Evolutionary conservation across 2,329 filamentous ascomycete species (phyloP).

Genomic region (Monascus ruber): DNA sequence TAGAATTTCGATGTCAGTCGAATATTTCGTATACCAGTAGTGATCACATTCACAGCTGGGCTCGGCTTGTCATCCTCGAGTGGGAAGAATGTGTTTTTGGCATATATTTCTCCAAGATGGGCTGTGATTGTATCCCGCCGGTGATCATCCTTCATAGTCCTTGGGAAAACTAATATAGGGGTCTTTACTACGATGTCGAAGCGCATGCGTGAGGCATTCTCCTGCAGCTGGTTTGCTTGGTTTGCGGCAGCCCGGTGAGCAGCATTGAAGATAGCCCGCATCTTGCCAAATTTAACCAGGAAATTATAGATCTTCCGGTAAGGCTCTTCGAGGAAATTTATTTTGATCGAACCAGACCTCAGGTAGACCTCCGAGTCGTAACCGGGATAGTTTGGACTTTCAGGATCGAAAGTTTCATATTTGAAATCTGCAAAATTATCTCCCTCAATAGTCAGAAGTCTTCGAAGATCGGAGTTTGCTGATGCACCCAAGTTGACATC

Average conservation of each 20-base stretch:
- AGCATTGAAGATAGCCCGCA: slow-evolving; percentile 98
- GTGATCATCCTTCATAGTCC: slow-evolving; percentile 58
- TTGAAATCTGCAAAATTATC: slow-evolving; percentile 93
- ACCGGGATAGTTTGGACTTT: slow-evolving; percentile 69
- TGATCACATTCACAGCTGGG: slow-evolving; percentile 75
- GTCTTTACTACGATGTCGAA: slow-evolving; percentile 91
- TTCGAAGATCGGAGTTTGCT: slow-evolving; percentile 66
- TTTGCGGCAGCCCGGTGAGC: slow-evolving; percentile 88
- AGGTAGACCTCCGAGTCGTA: slow-evolving; percentile 89
- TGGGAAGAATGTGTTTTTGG: slow-evolving; percentile 81
- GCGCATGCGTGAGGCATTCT: slow-evolving; percentile 79
- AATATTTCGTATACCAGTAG: slow-evolving; percentile 84
- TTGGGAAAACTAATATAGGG: slow-evolving; percentile 89
- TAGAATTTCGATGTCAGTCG: slow-evolving; percentile 81
- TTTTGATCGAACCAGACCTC: slow-evolving; percentile 84
- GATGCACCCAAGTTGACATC: slow-evolving; percentile 87
- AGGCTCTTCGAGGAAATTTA: slow-evolving; percentile 94
- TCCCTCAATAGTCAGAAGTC: slow-evolving; percentile 88
- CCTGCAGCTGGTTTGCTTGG: slow-evolving; percentile 85
- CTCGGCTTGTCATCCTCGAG: slow-evolving; percentile 65
- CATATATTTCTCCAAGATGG: slow-evolving; percentile 94
- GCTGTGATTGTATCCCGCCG: slow-evolving; percentile 77
- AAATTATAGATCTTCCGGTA: slow-evolving; percentile 98
- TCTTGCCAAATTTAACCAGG: slow-evolving; percentile 96
- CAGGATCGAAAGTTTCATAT: slow-evolving; percentile 85